Conservation (phyloP, 805 yeast species). For the Sugiyamaella valdiviana region DNA sequence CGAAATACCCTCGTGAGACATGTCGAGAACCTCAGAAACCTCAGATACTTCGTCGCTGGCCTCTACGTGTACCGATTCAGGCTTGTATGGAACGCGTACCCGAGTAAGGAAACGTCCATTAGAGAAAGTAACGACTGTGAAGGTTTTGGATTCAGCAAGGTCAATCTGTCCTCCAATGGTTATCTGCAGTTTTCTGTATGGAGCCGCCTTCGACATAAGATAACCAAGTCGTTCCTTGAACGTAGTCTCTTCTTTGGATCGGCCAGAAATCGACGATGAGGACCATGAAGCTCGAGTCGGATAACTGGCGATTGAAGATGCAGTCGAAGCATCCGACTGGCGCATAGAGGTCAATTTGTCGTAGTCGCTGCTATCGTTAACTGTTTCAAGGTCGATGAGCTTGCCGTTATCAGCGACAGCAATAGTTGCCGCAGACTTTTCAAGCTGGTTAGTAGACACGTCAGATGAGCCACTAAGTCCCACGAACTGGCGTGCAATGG, state of each 20-base stretch:
- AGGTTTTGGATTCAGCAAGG: slow-evolving; percentile 4
- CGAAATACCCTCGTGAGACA: slow-evolving; percentile 45
- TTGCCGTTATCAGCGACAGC: background rate
- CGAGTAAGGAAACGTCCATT: slow-evolving; percentile 60
- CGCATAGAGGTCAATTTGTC: background rate
- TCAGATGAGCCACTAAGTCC: slow-evolving; percentile 27
- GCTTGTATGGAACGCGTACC: slow-evolving; percentile 51
- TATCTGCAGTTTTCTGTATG: slow-evolving; percentile 49
- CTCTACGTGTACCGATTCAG: slow-evolving; percentile 42
- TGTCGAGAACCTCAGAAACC: slow-evolving; percentile 39
- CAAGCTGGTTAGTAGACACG: background rate
- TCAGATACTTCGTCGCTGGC: slow-evolving; percentile 39
- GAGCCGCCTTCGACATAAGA: slow-evolving; percentile 62
- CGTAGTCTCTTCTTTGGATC: slow-evolving; percentile 19
- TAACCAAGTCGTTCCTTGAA: slow-evolving; percentile 62
- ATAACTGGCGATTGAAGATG: background rate
- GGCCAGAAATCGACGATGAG: background rate
- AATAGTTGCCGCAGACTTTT: background rate
- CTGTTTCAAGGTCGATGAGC: background rate
- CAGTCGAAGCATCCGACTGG: background rate
- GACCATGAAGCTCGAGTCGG: background rate
- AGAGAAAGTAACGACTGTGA: slow-evolving; percentile 47
- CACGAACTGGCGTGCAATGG: slow-evolving; percentile 63
- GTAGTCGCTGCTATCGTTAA: background rate
- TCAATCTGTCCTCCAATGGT: slow-evolving; percentile 36